These are phyloP conservation scores for Penicillium sp. DNA, from an alignment of 2,329 filamentous ascomycete species.

Conservation along the genomic window DNA sequence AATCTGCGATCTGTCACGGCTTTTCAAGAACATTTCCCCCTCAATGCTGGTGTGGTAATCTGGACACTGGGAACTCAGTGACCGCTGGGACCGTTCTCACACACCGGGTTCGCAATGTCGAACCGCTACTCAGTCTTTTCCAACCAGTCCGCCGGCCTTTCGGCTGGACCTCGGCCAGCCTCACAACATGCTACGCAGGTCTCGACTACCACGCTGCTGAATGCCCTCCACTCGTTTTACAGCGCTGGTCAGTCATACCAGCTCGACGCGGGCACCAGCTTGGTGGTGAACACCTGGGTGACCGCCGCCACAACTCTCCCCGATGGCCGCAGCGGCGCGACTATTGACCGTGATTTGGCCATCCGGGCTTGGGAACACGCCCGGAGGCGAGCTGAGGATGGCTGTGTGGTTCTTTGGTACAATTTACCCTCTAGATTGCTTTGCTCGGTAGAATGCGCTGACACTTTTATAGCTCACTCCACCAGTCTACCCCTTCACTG, in stretches of 20 bases:
- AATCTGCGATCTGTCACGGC: neutral
- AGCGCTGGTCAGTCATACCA: slow-evolving; percentile 76
- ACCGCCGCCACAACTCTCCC: slow-evolving; percentile 70
- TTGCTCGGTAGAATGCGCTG: slow-evolving; percentile 2
- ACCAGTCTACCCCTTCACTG: slow-evolving; percentile 82
- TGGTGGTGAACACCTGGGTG: slow-evolving; percentile 95
- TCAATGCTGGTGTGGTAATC: slow-evolving; percentile 7
- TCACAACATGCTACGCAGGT: slow-evolving; percentile 74
- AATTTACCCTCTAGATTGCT: slow-evolving; percentile 27
- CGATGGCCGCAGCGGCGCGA: slow-evolving; percentile 69
- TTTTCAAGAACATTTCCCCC: neutral
- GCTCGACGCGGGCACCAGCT: slow-evolving; percentile 83
- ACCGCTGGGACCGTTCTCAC: neutral
- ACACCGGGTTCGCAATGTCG: slow-evolving; percentile 49
- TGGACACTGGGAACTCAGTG: slow-evolving; percentile 6
- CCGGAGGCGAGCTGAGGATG: slow-evolving; percentile 88
- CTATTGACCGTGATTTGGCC: slow-evolving; percentile 75
- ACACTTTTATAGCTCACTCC: slow-evolving; percentile 66
- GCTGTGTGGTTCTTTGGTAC: slow-evolving; percentile 85
- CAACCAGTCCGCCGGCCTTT: slow-evolving; percentile 55
- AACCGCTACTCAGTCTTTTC: slow-evolving; percentile 63
- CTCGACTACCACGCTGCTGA: slow-evolving; percentile 88
- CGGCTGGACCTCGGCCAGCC: slow-evolving; percentile 53
- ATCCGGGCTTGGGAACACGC: slow-evolving; percentile 94
- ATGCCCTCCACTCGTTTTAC: slow-evolving; percentile 87